Conservation (phyloP, 1,284 basidiomycete genomes). For the Chondrostereum purpureum region DNA sequence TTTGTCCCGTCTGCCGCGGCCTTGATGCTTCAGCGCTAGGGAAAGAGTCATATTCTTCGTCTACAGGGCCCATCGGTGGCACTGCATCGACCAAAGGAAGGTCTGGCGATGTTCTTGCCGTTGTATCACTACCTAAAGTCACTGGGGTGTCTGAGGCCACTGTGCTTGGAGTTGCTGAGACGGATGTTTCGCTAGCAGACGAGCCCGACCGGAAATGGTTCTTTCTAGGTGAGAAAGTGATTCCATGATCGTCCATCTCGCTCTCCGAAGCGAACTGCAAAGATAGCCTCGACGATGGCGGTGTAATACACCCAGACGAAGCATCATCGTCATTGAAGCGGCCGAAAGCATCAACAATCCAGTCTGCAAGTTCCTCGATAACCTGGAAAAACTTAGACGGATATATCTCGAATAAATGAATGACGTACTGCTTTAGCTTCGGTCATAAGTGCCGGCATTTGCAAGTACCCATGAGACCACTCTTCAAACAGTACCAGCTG, state of each 20-base stretch:
- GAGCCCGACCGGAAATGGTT: slow-evolving; percentile 22
- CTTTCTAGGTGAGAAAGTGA: slow-evolving; percentile 66
- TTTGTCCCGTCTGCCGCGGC: slow-evolving; percentile 49
- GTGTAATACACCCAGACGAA: slow-evolving; percentile 12
- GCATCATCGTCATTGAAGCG: slow-evolving; percentile 21
- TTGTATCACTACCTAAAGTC: background rate
- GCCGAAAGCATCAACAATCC: slow-evolving; percentile 82
- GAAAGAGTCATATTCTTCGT: slow-evolving; percentile 7
- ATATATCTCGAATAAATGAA: background rate
- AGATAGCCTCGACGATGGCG: slow-evolving; percentile 9
- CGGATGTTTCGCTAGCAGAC: slow-evolving; percentile 9
- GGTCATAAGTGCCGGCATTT: slow-evolving; percentile 85
- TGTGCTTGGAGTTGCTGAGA: slow-evolving; percentile 6
- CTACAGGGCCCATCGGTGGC: slow-evolving; percentile 1
- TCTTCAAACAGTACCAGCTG: slow-evolving; percentile 87
- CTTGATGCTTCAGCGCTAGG: slow-evolving; percentile 22
- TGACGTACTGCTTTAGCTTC: slow-evolving; percentile 64
- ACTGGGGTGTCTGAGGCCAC: background rate
- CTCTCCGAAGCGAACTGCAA: slow-evolving; percentile 13
- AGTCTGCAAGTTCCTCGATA: slow-evolving; percentile 86
- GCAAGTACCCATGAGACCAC: slow-evolving; percentile 92
- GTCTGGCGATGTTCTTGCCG: too few relatives aligned
- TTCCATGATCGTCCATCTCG: slow-evolving; percentile 60
- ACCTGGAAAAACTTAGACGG: slow-evolving; percentile 31
- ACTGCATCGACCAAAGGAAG: too few relatives aligned